Evolutionary conservation across 2,329 filamentous ascomycete species (phyloP).

Genomic region (Rugonectria rugulosa): DNA sequence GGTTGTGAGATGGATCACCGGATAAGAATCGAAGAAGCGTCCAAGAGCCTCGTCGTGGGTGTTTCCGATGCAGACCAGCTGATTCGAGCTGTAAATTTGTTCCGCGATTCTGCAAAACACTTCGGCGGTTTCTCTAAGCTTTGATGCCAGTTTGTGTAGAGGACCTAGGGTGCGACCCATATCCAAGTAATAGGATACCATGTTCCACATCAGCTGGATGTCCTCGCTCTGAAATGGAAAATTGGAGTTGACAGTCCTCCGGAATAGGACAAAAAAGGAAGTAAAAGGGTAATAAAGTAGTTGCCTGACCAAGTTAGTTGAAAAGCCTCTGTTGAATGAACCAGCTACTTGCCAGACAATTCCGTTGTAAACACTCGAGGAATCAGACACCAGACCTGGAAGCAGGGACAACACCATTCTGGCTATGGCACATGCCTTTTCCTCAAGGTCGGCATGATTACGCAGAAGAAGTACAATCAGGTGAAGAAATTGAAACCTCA

Average conservation of each 20-base stretch:
- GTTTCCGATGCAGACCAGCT: neutral
- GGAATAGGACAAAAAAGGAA: slow-evolving; percentile 21
- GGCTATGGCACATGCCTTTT: neutral
- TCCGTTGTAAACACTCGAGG: slow-evolving; percentile 8
- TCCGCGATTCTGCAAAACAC: neutral
- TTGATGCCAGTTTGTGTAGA: neutral
- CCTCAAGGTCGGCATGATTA: neutral
- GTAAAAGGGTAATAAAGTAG: slow-evolving; percentile 18
- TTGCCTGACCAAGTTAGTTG: neutral
- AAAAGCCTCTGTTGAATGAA: rapidly evolving
- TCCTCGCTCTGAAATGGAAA: neutral
- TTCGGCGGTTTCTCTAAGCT: neutral
- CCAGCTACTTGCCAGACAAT: slow-evolving; percentile 6
- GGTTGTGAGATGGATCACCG: neutral
- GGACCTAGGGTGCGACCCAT: neutral
- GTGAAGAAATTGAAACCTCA: slow-evolving; percentile 12
- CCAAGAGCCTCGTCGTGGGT: neutral
- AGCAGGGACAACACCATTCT: slow-evolving; percentile 4
- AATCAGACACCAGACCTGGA: slow-evolving; percentile 14
- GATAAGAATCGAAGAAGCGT: neutral
- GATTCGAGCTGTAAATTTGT: neutral
- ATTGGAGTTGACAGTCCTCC: neutral
- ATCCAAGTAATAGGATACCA: neutral
- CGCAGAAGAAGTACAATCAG: neutral
- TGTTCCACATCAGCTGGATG: neutral